Conservation (phyloP, 495 filamentous ascomycete genomes). For the Podospora pseudopauciseta region DNA sequence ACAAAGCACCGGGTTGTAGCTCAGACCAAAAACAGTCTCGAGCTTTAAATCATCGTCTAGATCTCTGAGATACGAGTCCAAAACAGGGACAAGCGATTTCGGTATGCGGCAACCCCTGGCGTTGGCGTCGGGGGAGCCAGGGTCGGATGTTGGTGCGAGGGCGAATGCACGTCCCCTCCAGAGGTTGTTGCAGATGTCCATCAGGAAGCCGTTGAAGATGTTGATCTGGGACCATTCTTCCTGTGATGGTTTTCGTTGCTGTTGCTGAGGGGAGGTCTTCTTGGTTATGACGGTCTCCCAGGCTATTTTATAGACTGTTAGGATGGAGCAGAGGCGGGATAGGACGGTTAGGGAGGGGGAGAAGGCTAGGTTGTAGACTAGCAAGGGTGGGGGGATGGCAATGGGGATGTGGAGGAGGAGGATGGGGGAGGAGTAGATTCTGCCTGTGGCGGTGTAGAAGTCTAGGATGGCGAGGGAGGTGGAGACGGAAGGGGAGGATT, state of each 20-base stretch:
- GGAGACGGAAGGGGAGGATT: constrained; percentile 40
- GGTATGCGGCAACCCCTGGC: constrained; percentile 69
- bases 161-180: constrained; percentile 74
- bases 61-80: constrained; percentile 45
- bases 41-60: constrained; percentile 47
- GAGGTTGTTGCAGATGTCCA: constrained; percentile 84
- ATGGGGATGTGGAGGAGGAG: constrained; percentile 54
- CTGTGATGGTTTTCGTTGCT: constrained; percentile 27
- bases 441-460: constrained; percentile 62
- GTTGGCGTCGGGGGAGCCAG: constrained; percentile 55
- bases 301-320: constrained; percentile 66
- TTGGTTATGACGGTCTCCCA: constrained; percentile 62
- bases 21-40: constrained; percentile 62
- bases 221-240: constrained; percentile 56
- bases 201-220: constrained; percentile 79
- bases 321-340: constrained; percentile 67
- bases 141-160: neutral
- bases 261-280: neutral
- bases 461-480: constrained; percentile 56
- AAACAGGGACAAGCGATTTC: constrained; percentile 38
- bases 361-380: constrained; percentile 70
- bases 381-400: constrained; percentile 60
- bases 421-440: constrained; percentile 52
- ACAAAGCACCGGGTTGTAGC: constrained; percentile 62
- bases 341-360: constrained; percentile 56